phyloP scores from a whole-genome alignment of 805 yeast species.

The Starmerella bacillaris region DNA sequence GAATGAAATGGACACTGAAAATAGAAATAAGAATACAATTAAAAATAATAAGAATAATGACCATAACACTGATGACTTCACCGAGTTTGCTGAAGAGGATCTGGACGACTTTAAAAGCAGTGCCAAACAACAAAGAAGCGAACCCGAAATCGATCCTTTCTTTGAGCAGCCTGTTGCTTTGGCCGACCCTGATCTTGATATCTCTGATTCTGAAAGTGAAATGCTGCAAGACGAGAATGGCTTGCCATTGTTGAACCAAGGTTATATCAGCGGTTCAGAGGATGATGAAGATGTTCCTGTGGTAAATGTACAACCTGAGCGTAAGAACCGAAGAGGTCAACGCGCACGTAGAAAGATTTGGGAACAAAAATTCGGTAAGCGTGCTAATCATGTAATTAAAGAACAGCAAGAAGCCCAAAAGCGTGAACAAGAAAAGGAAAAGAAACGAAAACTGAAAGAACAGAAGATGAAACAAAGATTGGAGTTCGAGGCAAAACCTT shows the following conservation, averaged over 20 bases:
- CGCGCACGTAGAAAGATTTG: conserved; percentile 92
- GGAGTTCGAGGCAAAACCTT: conserved; percentile 20
- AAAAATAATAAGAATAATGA: conserved; percentile 21
- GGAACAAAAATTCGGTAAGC: conserved; percentile 73
- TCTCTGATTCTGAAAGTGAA: too few relatives aligned
- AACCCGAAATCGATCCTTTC: conserved; percentile 29
- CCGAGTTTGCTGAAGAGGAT: conserved; percentile 6
- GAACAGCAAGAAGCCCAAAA: conserved; percentile 38
- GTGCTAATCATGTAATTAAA: conserved; percentile 66
- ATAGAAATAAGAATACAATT: conserved; percentile 11
- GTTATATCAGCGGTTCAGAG: conserved; percentile 72
- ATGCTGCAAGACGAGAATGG: conserved; percentile 10
- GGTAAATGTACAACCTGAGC: conserved; percentile 19
- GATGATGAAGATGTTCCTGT: conserved; percentile 24
- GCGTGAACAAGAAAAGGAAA: conserved; percentile 27
- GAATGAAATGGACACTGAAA: background rate
- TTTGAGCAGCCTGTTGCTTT: conserved; percentile 7
- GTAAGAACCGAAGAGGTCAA: conserved; percentile 90
- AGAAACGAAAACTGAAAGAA: conserved; percentile 7
- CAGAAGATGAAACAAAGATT: conserved; percentile 10
- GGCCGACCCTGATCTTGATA: conserved; percentile 20
- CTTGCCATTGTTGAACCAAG: conserved; percentile 29
- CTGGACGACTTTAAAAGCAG: conserved; percentile 17
- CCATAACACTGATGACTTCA: conserved; percentile 3
- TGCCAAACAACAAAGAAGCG: conserved; percentile 18